Evolutionary conservation across 306 rosid species (phyloP), one percentile per base, ranked within the genome.

Genomic region (Gillenia trifoliata): DNA sequence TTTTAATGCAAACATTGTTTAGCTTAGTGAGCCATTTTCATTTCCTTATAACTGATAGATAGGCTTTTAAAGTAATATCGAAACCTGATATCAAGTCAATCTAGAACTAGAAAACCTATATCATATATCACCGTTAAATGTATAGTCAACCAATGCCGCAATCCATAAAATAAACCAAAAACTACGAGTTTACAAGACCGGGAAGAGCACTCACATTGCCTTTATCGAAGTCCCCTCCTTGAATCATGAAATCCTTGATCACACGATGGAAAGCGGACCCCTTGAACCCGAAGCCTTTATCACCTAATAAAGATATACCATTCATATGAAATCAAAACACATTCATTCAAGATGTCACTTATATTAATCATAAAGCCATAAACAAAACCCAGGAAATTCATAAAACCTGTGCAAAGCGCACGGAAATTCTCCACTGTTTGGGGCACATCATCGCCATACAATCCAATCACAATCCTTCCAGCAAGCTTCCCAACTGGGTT

Each of bases 211-310:
- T 30, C 78, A 90, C 98, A 86, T 94, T 94, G 76, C 96, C 96
- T 62, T 94, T 94, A 55, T 90, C 97, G 49, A 94, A 94, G 74
- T 92, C 96, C 17, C 99, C 99, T 33, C 96, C 99, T 84, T 94
- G 99, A 83, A 94, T 92, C 99, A 94, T 94, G 90, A 94, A 94
- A 69, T 94, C 97, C 90, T 83, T 90, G 82, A 94, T 94, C 31
- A 94, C 96, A 12, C 96, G 99, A 72, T 94, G 97, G 76, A 92
- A 88, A 3, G 89, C 31, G 25, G 97, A 91, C 20, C 86, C 88
- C 83, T 88, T 92, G 84, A 74, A 94, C 60, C 99, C 99, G 79
- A 92, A 94, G 55, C 99, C 98, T 77, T 94, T 94, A 85, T 94
- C 97, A 45, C 97, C 97, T 89, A 76, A 70, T 30, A 28, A 80